These are phyloP conservation scores for Neurospora sp. DNA, from an alignment of 495 filamentous ascomycete species.

Conservation along the genomic window DNA sequence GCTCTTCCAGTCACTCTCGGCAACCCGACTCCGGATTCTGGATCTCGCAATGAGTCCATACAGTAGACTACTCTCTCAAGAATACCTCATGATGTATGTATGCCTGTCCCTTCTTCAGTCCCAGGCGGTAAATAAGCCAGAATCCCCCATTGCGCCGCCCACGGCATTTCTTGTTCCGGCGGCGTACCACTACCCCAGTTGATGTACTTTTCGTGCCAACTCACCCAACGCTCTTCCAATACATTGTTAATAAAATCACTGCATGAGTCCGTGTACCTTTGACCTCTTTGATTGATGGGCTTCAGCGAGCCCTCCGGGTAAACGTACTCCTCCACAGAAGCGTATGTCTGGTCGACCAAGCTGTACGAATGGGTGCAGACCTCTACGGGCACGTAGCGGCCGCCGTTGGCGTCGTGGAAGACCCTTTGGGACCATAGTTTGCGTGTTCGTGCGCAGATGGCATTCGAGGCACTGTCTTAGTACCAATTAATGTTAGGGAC, in stretches of 20 bases:
- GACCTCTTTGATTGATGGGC: background rate
- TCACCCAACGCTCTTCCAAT: background rate
- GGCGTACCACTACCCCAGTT: background rate
- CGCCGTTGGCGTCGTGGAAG: background rate
- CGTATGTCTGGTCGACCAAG: background rate
- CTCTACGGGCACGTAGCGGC: background rate
- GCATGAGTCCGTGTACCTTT: background rate
- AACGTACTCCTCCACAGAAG: background rate
- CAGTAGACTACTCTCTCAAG: background rate
- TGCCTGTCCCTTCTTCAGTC: background rate
- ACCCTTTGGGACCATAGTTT: background rate
- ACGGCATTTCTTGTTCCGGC: background rate
- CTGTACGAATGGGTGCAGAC: background rate
- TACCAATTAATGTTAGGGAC: background rate
- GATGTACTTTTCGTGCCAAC: background rate
- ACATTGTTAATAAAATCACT: background rate
- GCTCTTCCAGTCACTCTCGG: background rate
- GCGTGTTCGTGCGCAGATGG: no score
- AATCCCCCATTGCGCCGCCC: background rate
- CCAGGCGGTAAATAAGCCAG: background rate
- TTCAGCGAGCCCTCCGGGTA: background rate
- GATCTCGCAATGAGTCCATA: background rate
- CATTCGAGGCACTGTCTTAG: no score
- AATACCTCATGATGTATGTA: background rate
- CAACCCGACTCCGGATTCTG: background rate